Base-by-base conservation (phyloP, 352 stramenopile species). In the Pythium grandisporangium region DNA sequence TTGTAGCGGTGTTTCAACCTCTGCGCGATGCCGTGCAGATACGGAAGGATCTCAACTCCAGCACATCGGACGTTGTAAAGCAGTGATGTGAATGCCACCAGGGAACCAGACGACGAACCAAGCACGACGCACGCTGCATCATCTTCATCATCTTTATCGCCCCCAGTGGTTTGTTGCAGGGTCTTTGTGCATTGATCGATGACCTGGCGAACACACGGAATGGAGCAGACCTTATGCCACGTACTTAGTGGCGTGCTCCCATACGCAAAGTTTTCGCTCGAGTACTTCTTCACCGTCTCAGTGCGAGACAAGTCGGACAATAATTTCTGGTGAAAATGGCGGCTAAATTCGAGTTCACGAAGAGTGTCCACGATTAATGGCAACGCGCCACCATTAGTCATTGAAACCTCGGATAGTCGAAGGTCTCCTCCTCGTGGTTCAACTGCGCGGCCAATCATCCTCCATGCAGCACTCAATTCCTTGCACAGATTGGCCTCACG, bases 41-140 rank as follows among this genome's bases (percentile, higher is more conserved):
- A 81, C 12, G 55, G 52, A 4, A 81, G 45, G 29, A 84, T 75
- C 43, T 84, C 71, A 21, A 81, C 55, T 3, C 71, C 71, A 2
- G 49, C 34, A 27, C 50, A 64, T 12, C 27, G 37, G 14, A 72
- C 30, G n/a, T 42, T 51, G 11, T 65, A 43, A 16, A 49, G 23
- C n/a, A 77, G 25, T 7, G 60, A 44, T 8, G 62, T 57, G 44
- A 71, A 84, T 38, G 79, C 59, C 13, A 73, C 68, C 5, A 84
- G 54, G 2, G 64, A 77, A 0, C 71, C 71, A 1, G 61, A 69
- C 2, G 71, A 84, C 1, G 71, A 81, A 2, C 68, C 68, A 5
- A 81, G 73, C 4, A 84, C 61, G 25, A 48, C 37, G 17, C 42
- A 42, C 14, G 46, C 37, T 2, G 46, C 51, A 22, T 5, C 0